Conservation (phyloP, 495 filamentous ascomycete genomes). For the Daldinia childiae region DNA sequence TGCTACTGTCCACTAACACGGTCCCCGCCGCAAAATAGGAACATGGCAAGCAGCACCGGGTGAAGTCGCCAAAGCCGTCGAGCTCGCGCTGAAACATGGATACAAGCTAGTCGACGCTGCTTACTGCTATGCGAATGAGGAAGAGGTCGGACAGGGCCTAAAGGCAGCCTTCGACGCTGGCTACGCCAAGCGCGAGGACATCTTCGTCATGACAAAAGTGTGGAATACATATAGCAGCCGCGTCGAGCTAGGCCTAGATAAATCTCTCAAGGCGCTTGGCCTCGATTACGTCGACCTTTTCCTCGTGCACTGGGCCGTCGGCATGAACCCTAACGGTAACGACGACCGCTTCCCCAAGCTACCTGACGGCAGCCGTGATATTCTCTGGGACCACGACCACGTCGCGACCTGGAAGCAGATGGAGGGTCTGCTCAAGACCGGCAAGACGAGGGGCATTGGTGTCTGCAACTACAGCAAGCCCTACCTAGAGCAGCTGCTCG, state of each 20-base stretch:
- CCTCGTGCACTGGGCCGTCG: constrained; percentile 82
- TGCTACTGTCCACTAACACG: constrained; percentile 11
- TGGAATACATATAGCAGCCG: constrained; percentile 81
- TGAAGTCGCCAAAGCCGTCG: constrained; percentile 63
- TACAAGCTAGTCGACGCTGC: constrained; percentile 71
- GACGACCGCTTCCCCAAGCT: constrained; percentile 79
- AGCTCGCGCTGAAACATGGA: constrained; percentile 66
- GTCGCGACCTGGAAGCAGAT: constrained; percentile 81
- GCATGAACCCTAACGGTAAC: constrained; percentile 83
- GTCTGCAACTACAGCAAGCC: constrained; percentile 82
- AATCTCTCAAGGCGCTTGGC: constrained; percentile 74
- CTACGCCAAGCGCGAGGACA: constrained; percentile 74
- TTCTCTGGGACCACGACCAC: constrained; percentile 70
- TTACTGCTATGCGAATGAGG: constrained; percentile 69
- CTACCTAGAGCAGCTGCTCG: constrained; percentile 77
- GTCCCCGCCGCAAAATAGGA: constrained; percentile 50
- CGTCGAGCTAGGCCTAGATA: constrained; percentile 72
- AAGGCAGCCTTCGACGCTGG: constrained; percentile 71
- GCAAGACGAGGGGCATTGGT: constrained; percentile 80
- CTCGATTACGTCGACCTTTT: constrained; percentile 86
- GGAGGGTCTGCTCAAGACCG: constrained; percentile 73
- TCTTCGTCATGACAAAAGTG: constrained; percentile 86
- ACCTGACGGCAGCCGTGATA: constrained; percentile 73
- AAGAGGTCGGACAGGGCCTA: constrained; percentile 64
- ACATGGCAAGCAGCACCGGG: constrained; percentile 80